phyloP scores from a whole-genome alignment of 768 basidiomycete species.

The Suillus brevipes region DNA sequence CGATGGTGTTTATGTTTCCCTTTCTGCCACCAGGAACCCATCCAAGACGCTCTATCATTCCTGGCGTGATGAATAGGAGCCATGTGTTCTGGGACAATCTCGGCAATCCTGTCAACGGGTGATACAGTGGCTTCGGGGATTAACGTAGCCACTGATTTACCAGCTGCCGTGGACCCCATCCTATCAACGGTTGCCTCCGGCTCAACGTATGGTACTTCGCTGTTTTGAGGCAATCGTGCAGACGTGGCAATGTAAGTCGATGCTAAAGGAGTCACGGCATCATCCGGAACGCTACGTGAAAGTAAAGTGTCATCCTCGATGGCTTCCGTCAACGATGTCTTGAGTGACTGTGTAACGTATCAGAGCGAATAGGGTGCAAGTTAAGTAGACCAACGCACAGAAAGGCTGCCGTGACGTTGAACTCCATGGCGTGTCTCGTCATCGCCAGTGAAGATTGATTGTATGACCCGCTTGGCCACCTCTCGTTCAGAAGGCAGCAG shows the following conservation, averaged over 20 bases:
- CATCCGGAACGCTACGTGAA: conserved; percentile 27
- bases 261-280: conserved; percentile 20
- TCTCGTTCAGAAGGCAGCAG: conserved; percentile 63
- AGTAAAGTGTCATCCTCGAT: conserved; percentile 50
- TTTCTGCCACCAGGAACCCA: conserved; percentile 74
- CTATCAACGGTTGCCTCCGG: neutral
- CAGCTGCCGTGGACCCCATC: conserved; percentile 5
- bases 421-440: conserved; percentile 49
- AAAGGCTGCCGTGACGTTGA: conserved; percentile 55
- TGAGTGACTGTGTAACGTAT: conserved; percentile 38
- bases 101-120: conserved; percentile 9
- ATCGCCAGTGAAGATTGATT: conserved; percentile 58
- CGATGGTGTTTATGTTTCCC: conserved; percentile 39
- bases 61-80: conserved; percentile 19
- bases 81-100: conserved; percentile 9
- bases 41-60: conserved; percentile 51
- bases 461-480: conserved; percentile 64
- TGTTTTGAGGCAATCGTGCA: neutral
- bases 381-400: conserved; percentile 41
- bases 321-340: conserved; percentile 47
- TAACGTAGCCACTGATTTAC: conserved; percentile 1
- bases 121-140: conserved; percentile 4
- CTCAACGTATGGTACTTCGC: neutral
- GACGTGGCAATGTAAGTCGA: conserved; percentile 12
- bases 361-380: conserved; percentile 2